These are phyloP conservation scores for Acacia acuminata DNA, from an alignment of 306 rosid species.

Conservation along the genomic window DNA sequence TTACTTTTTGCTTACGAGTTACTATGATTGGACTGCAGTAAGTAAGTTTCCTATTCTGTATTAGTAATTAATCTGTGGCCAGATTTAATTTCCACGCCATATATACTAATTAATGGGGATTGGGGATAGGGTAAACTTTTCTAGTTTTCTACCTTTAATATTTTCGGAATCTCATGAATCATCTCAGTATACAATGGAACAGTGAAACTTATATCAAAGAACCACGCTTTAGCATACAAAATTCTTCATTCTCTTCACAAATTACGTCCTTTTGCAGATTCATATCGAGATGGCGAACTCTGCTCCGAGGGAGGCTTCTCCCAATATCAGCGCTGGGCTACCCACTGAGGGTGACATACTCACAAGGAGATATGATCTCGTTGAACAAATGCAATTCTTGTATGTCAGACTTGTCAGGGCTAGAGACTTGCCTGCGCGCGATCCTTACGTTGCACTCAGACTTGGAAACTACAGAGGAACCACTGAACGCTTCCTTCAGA, in stretches of 20 bases:
- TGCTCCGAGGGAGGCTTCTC: constrained; percentile 34
- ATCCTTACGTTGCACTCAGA: constrained; percentile 44
- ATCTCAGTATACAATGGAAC: neutral
- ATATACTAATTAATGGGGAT: neutral
- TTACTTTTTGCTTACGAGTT: too few species aligned
- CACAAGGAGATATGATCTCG: constrained; percentile 38
- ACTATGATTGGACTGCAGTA: too few species aligned
- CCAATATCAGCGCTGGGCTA: constrained; percentile 28
- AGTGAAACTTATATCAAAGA: neutral
- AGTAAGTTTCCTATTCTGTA: neutral
- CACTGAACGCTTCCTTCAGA: constrained; percentile 20
- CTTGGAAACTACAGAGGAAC: constrained; percentile 48
- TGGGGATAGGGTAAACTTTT: neutral
- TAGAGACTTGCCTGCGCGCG: constrained; percentile 25
- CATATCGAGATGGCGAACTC: neutral
- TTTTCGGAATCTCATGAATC: neutral
- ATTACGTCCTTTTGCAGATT: neutral
- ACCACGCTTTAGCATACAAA: neutral
- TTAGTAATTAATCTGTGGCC: neutral
- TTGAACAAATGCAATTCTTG: constrained; percentile 51
- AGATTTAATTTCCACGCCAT: neutral
- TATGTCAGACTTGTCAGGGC: constrained; percentile 43
- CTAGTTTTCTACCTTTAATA: neutral
- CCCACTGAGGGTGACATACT: constrained; percentile 15
- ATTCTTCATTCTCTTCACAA: neutral